phyloP scores from a whole-genome alignment of 2,329 filamentous ascomycete genomes.

The Coccinonectria pachysandricola region DNA sequence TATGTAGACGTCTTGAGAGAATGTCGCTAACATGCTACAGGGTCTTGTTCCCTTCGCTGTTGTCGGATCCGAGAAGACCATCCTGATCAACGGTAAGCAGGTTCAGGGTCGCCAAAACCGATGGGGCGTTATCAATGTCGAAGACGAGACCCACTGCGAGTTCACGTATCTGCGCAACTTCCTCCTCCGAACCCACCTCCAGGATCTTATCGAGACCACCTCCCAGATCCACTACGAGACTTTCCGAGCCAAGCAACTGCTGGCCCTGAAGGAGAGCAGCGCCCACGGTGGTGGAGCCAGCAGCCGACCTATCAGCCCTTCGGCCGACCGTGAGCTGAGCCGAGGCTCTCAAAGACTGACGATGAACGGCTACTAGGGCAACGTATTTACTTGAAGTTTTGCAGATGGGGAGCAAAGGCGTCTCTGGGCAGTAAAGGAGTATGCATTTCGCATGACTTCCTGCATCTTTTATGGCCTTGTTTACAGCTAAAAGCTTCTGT shows the following conservation, averaged over 20 bases:
- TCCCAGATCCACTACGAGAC: slow-evolving; percentile 99
- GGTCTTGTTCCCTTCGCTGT: slow-evolving; percentile 94
- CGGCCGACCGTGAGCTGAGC: slow-evolving; percentile 92
- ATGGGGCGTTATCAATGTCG: slow-evolving; percentile 99
- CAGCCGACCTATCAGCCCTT: slow-evolving; percentile 81
- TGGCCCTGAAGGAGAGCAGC: slow-evolving; percentile 97
- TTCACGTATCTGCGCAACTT: slow-evolving; percentile 98
- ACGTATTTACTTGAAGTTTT: slow-evolving; percentile 20
- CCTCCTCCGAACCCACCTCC: slow-evolving; percentile 93
- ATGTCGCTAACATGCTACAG: slow-evolving; percentile 39
- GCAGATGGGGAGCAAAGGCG: slow-evolving; percentile 24
- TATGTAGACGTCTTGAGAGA: not conserved
- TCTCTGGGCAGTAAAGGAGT: slow-evolving; percentile 22
- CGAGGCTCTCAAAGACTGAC: slow-evolving; percentile 94
- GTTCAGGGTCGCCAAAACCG: slow-evolving; percentile 97
- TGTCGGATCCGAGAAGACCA: slow-evolving; percentile 94
- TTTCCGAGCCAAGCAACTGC: slow-evolving; percentile 97
- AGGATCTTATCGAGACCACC: slow-evolving; percentile 98
- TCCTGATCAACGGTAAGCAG: slow-evolving; percentile 94
- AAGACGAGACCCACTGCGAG: slow-evolving; percentile 99
- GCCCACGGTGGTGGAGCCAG: slow-evolving; percentile 72
- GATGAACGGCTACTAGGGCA: slow-evolving; percentile 89
- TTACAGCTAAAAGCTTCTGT: slow-evolving; percentile 18
- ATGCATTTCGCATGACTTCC: slow-evolving; percentile 21
- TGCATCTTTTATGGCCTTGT: slow-evolving; percentile 21